phyloP scores from a whole-genome alignment of 2,329 filamentous ascomycete genomes.

The Massarina eburnea region DNA sequence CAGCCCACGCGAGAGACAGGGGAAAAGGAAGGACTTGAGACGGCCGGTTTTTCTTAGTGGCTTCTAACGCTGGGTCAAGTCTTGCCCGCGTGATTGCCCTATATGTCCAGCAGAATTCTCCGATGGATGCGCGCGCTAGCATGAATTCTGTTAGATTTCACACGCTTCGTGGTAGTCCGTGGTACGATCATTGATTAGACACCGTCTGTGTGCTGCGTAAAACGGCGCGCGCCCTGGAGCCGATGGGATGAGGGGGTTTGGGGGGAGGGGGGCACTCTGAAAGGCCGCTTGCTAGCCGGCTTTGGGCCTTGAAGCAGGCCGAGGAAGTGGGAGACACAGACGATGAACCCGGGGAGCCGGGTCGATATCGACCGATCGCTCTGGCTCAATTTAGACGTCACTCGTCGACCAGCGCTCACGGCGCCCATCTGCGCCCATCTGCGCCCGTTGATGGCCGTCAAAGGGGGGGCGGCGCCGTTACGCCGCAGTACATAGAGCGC shows the following conservation, averaged over 20 bases:
- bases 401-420: neutral
- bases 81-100: constrained; percentile 27
- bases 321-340: neutral
- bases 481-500: too few species aligned
- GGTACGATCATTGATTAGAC: constrained; percentile 7
- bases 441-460: too few species aligned
- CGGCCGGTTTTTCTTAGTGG: constrained; percentile 39
- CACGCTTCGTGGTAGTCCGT: too few species aligned
- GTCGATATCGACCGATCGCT: constrained; percentile 25
- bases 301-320: neutral
- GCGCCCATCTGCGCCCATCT: too few species aligned
- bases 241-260: constrained; percentile 1
- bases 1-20: constrained; percentile 44
- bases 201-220: neutral
- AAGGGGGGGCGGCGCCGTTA: too few species aligned
- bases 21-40: constrained; percentile 35
- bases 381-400: constrained; percentile 18
- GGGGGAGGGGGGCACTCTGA: too few species aligned
- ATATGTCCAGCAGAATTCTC: constrained; percentile 26
- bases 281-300: too few species aligned
- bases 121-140: constrained; percentile 18
- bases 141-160: constrained; percentile 13
- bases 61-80: constrained; percentile 18
- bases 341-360: constrained; percentile 20
- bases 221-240: neutral